Percentiles rank a stretch among this genome's conserved stretches.
Conservation (phyloP, 192 early-diverging fungal genomes). For the Cladochytrium replicatum region DNA sequence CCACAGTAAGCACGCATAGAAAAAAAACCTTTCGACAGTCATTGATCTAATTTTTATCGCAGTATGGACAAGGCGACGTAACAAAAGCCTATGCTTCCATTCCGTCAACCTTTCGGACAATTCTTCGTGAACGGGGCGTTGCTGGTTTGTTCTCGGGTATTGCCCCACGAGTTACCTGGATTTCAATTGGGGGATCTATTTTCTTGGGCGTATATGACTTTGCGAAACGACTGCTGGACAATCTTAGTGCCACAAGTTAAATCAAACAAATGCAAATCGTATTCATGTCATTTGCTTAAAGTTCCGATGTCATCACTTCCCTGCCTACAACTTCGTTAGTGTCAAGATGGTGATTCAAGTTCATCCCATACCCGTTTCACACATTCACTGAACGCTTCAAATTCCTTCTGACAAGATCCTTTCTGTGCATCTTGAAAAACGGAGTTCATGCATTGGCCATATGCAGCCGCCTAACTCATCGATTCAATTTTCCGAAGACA, state of each 20-base stretch:
- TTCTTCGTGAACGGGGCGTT: conserved; percentile 68
- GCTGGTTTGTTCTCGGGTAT: conserved; percentile 77
- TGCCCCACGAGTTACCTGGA: conserved; percentile 90
- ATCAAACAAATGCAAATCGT: too few species aligned
- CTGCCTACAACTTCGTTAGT: too few species aligned
- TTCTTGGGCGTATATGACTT: conserved; percentile 95
- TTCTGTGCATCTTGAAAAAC: conserved; percentile 16
- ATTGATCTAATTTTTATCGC: conserved; percentile 8
- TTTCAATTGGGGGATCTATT: conserved; percentile 87
- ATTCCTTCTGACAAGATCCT: conserved; percentile 17
- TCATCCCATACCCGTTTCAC: too few species aligned
- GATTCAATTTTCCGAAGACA: too few species aligned
- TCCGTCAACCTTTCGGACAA: conserved; percentile 56
- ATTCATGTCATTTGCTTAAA: too few species aligned
- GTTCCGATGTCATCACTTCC: too few species aligned
- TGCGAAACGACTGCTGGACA: conserved; percentile 31
- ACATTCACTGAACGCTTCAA: conserved; percentile 16
- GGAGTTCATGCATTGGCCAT: conserved; percentile 17
- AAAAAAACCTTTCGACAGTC: neutral
- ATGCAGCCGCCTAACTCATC: conserved; percentile 14
- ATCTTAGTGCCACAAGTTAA: too few species aligned
- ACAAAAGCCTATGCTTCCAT: conserved; percentile 65
- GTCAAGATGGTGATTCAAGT: too few species aligned
- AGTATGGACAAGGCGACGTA: too few species aligned
- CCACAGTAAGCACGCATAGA: conserved; percentile 33